Percentiles rank a stretch among this genome's conserved stretches.
These are phyloP conservation scores for Claviceps sp. DNA, from an alignment of 2,329 filamentous ascomycete genomes.

Conservation along the genomic window DNA sequence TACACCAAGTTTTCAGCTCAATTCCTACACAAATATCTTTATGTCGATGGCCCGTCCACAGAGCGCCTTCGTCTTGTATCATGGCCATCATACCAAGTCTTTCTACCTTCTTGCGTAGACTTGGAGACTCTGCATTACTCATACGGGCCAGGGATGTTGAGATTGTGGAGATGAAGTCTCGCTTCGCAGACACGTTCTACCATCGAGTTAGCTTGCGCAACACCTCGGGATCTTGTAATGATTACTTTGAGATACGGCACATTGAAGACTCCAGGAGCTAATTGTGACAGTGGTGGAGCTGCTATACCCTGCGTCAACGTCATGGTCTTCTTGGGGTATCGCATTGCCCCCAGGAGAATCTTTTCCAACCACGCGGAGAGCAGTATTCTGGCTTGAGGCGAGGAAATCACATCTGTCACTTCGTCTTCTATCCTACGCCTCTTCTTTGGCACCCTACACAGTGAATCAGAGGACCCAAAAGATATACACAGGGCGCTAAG, in stretches of 20 bases:
- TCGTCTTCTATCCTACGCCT: neutral
- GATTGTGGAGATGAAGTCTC: slow-evolving; percentile 15
- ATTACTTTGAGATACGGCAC: slow-evolving; percentile 21
- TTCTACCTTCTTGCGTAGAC: slow-evolving; percentile 17
- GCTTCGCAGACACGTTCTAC: slow-evolving; percentile 15
- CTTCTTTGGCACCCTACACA: neutral
- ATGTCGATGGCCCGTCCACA: neutral
- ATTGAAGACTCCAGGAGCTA: slow-evolving; percentile 24
- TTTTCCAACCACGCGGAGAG: slow-evolving; percentile 12
- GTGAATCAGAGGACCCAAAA: neutral
- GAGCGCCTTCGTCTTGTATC: neutral
- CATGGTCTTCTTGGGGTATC: slow-evolving; percentile 10
- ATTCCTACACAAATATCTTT: slow-evolving; percentile 4
- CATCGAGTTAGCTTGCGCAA: slow-evolving; percentile 2
- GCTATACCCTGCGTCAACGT: slow-evolving; percentile 7
- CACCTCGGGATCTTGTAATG: neutral
- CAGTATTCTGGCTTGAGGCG: neutral
- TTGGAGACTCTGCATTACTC: slow-evolving; percentile 21
- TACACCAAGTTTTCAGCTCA: slow-evolving; percentile 12
- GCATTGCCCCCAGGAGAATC: slow-evolving; percentile 14
- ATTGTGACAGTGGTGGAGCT: slow-evolving; percentile 12
- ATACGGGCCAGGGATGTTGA: slow-evolving; percentile 19
- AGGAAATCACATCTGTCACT: neutral
- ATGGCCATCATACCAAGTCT: slow-evolving; percentile 1
- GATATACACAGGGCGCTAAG: slow-evolving; percentile 12